Base-by-base conservation (phyloP, 164 flowering plant species). In the Chimonanthus salicifolius region DNA sequence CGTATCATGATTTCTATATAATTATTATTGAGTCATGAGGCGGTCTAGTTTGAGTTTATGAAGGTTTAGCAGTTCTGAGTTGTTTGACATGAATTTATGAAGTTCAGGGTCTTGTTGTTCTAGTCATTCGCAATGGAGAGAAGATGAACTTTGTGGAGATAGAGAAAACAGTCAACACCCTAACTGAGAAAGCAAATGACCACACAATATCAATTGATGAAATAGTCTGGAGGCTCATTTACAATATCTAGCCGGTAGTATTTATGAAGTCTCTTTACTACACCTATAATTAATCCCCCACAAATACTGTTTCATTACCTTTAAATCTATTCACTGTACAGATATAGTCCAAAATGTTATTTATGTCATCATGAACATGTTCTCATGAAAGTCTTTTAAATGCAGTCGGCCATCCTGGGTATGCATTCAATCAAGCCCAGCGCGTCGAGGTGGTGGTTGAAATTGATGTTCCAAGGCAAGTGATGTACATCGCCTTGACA, bases 241-340 rank as follows among this genome's bases (percentile, higher is more conserved):
- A 95, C 99, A 58, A 90, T 95, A 78, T 94, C 99, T 1, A 94
- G 92, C 78, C 78, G 98, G 99, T 73, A 98, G 99, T 74, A 98
- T 94, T 46, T 95, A 95, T 79, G 98, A 76, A 95, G 99, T 80
- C 93, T 95, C 47, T 77, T 95, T 79, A 95, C 98, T 71, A 95
- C 99, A 45, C 99, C 98, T 46, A 95, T 95, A 79, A 95, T 95
- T 78, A 95, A 95, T 83, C 98, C 99, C 11, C 99, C 99, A 45
- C 99, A 93, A 93, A 98, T 95, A 78, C 72, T 76, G 2, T 9
- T 0, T 18, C 3, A 20, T 20, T 68, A 6, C 43, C 11, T 4
- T 65, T 6, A 65, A 47, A 3, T 44, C 68, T 65, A 43, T 33
- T 6, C 11, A 65, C n/a, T 45, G 5, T 11, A 1, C 47, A 21